Percentiles rank a stretch among this genome's conserved stretches.
These are phyloP conservation scores for Fusarium citri DNA, from an alignment of 2,329 filamentous ascomycete genomes.

Conservation along the genomic window DNA sequence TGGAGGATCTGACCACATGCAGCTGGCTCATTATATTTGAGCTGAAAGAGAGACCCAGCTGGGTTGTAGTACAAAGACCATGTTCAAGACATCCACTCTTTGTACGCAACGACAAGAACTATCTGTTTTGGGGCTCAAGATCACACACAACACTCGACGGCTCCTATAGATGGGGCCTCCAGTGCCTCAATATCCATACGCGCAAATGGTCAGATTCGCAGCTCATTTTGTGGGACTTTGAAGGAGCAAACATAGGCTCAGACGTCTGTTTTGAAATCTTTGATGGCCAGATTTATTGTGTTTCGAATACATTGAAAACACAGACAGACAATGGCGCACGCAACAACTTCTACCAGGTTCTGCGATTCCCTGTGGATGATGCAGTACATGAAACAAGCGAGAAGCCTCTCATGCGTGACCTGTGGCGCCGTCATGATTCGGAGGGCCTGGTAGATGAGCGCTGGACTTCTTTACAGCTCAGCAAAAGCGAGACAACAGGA, in stretches of 20 bases:
- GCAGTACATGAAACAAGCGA: constrained; percentile 52
- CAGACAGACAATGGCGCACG: constrained; percentile 73
- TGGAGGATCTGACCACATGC: constrained; percentile 48
- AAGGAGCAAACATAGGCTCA: constrained; percentile 73
- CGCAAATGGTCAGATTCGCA: constrained; percentile 56
- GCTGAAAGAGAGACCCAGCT: constrained; percentile 54
- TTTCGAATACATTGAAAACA: constrained; percentile 73
- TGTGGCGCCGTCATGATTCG: constrained; percentile 74
- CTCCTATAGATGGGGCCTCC: constrained; percentile 71
- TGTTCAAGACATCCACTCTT: constrained; percentile 68
- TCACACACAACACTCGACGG: constrained; percentile 65
- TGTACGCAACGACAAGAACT: constrained; percentile 71
- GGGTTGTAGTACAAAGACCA: constrained; percentile 58
- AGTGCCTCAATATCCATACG: constrained; percentile 61
- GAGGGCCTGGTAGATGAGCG: constrained; percentile 80
- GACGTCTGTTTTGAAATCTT: constrained; percentile 79
- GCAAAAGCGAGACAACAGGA: constrained; percentile 69
- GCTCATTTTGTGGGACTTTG: constrained; percentile 67
- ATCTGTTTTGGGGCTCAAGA: constrained; percentile 75
- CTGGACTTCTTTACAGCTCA: constrained; percentile 75
- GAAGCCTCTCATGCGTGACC: constrained; percentile 54
- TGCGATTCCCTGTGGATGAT: constrained; percentile 68
- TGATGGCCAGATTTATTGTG: constrained; percentile 72
- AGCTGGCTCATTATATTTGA: constrained; percentile 64
- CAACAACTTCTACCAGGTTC: constrained; percentile 76